Evolutionary conservation across 768 basidiomycete species (phyloP).

Genomic region (Pluteus cervinus): DNA sequence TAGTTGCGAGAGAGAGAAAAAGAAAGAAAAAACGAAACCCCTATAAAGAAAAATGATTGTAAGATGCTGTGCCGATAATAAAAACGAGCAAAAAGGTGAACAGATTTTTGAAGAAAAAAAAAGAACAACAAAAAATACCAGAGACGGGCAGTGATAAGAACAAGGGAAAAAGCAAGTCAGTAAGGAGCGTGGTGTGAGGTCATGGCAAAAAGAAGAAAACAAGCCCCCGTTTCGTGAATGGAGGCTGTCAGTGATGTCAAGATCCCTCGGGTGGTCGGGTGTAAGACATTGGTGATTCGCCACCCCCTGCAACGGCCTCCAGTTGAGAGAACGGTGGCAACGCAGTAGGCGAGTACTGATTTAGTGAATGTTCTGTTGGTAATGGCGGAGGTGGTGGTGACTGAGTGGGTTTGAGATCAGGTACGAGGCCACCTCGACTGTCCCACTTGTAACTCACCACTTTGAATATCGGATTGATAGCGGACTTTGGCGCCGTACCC

Average conservation of each 20-base stretch:
- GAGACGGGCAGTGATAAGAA: constrained; percentile 10
- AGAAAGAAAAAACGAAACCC: constrained; percentile 7
- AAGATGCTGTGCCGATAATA: constrained; percentile 12
- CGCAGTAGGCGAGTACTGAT: constrained; percentile 33
- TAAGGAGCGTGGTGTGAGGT: constrained; percentile 17
- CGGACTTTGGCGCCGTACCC: constrained; percentile 54
- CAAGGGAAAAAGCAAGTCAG: constrained; percentile 15
- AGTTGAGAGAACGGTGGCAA: constrained; percentile 78
- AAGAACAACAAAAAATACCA: constrained; percentile 14
- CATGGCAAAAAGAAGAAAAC: constrained; percentile 19
- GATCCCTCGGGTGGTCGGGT: constrained; percentile 45
- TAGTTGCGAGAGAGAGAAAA: constrained; percentile 7
- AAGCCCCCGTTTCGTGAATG: constrained; percentile 17
- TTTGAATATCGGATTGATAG: constrained; percentile 86
- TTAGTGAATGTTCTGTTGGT: too few species aligned
- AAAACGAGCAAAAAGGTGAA: constrained; percentile 11
- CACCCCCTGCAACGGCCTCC: constrained; percentile 78
- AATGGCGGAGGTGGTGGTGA: constrained; percentile 44
- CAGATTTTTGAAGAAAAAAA: constrained; percentile 12
- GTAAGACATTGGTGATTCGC: constrained; percentile 65
- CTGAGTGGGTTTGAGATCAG: constrained; percentile 36
- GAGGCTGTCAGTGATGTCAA: constrained; percentile 13
- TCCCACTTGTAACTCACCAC: constrained; percentile 63
- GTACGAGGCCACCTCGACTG: constrained; percentile 26
- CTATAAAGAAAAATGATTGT: constrained; percentile 7